Conservation (phyloP, 345 rosid genomes). For the Schrenkiella parvula region DNA sequence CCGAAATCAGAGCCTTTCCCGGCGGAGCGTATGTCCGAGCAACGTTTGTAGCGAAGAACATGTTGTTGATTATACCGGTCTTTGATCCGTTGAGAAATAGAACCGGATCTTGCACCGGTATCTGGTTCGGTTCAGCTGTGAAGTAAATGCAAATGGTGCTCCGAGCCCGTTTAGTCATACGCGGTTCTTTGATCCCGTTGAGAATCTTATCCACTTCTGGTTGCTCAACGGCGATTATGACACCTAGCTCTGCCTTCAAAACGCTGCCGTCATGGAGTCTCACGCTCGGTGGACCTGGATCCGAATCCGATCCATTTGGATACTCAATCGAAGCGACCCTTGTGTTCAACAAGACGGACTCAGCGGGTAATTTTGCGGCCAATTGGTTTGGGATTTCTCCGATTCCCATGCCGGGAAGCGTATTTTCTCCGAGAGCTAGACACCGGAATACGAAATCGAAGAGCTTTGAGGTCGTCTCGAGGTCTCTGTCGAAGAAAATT, state of each 20-base stretch:
- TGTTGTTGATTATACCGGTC: slow-evolving; percentile 77
- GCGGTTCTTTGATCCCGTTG: slow-evolving; percentile 38
- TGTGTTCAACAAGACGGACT: slow-evolving; percentile 49
- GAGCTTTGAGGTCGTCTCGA: slow-evolving; percentile 75
- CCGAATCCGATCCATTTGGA: slow-evolving; percentile 26
- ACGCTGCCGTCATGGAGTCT: slow-evolving; percentile 50
- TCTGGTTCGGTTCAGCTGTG: slow-evolving; percentile 42
- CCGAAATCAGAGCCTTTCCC: slow-evolving; percentile 66
- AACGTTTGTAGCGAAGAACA: slow-evolving; percentile 85
- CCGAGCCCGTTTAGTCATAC: slow-evolving; percentile 40
- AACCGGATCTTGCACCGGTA: slow-evolving; percentile 69
- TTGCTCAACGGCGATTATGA: slow-evolving; percentile 81
- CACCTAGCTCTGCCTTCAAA: slow-evolving; percentile 55
- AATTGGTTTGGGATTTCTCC: slow-evolving; percentile 70
- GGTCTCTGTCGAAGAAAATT: slow-evolving; percentile 74
- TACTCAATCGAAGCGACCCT: slow-evolving; percentile 53
- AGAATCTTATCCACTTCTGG: slow-evolving; percentile 60
- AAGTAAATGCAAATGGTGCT: slow-evolving; percentile 81
- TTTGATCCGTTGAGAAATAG: slow-evolving; percentile 78
- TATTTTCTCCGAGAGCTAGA: slow-evolving; percentile 86
- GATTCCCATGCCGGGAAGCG: slow-evolving; percentile 79
- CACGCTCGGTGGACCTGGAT: slow-evolving; percentile 36
- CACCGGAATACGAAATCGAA: slow-evolving; percentile 83
- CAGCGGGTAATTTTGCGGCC: slow-evolving; percentile 50
- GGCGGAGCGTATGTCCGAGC: slow-evolving; percentile 70